Evolutionary conservation across 2,329 filamentous ascomycete genomes (phyloP).

Genomic region (Clonostachys rosea): DNA sequence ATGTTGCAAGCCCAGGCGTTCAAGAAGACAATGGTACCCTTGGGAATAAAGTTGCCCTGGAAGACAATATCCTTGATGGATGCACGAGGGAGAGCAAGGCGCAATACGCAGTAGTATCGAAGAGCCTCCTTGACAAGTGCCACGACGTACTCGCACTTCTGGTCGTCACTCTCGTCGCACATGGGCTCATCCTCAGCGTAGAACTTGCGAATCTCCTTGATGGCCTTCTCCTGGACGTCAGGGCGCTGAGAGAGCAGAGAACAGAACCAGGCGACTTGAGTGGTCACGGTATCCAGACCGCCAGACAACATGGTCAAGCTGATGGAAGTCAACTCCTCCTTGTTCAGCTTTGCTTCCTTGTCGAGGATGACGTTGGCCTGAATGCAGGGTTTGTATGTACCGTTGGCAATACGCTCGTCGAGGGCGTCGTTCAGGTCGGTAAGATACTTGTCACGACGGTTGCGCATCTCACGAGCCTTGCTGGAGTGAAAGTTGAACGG

Average conservation of each 20-base stretch:
- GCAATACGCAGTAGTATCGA: slow-evolving; percentile 58
- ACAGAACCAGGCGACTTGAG: slow-evolving; percentile 61
- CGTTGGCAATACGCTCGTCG: slow-evolving; percentile 55
- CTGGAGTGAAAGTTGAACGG: slow-evolving; percentile 55
- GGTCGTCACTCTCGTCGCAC: slow-evolving; percentile 57
- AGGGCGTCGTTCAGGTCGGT: slow-evolving; percentile 51
- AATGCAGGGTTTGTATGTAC: slow-evolving; percentile 59
- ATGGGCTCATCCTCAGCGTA: slow-evolving; percentile 48
- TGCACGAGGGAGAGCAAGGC: slow-evolving; percentile 56
- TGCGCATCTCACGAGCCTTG: slow-evolving; percentile 55
- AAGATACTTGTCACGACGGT: slow-evolving; percentile 56
- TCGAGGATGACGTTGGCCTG: slow-evolving; percentile 63
- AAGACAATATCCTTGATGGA: slow-evolving; percentile 57
- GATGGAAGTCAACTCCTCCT: slow-evolving; percentile 60
- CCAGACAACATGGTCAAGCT: slow-evolving; percentile 66
- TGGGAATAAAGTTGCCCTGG: slow-evolving; percentile 52
- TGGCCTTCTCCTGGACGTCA: slow-evolving; percentile 58
- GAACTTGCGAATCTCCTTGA: slow-evolving; percentile 48
- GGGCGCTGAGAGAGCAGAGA: slow-evolving; percentile 53
- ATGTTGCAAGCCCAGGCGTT: slow-evolving; percentile 68
- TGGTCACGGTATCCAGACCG: slow-evolving; percentile 63
- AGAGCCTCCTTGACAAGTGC: slow-evolving; percentile 60
- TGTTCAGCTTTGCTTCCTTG: slow-evolving; percentile 56
- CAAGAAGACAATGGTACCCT: slow-evolving; percentile 59
- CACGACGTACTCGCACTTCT: slow-evolving; percentile 58